Evolutionary conservation across 495 filamentous ascomycete species (phyloP), one percentile per base, ranked within the genome.

Genomic region (Sphaerosporella brunnea): DNA sequence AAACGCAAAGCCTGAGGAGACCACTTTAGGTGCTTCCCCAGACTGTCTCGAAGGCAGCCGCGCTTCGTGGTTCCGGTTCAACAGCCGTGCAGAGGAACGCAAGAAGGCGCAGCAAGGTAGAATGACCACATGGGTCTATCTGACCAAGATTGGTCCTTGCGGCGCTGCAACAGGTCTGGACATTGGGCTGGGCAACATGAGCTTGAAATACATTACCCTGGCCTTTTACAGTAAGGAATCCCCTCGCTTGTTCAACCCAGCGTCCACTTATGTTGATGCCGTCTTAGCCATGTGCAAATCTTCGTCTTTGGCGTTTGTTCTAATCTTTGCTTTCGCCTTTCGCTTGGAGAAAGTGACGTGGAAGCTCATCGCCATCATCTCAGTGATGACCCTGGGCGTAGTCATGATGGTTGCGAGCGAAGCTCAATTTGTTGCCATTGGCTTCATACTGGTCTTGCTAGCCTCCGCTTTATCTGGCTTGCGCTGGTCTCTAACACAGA

Each of bases 241-340:
- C 24, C 9, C 37, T 50, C 25, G 10, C n/a, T n/a, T n/a, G n/a
- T n/a, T n/a, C n/a, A n/a, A n/a, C n/a, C n/a, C n/a, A n/a, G n/a
- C n/a, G n/a, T n/a, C n/a, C n/a, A n/a, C n/a, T n/a, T n/a, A n/a
- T n/a, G n/a, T n/a, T n/a, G n/a, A n/a, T n/a, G n/a, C n/a, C n/a
- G n/a, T n/a, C n/a, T n/a, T n/a, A 84, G 80, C 88, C 47, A 99
- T 99, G 92, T 96, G 90, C 65, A 99, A 99, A 75, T 96, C 90
- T 2, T 94, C 86, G 18, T 81, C 85, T 26, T 73, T 96, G 15
- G 86, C 81, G 30, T 96, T 99, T 58, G 90, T 99, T 38, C 78
- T 99, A 5, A 55, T 93, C 47, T 99, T 99, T 64, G 92, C 92
- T 49, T 93, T 99, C 62, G 56, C 92, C 41, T 96, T 99, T 69